Percentiles rank a stretch among this genome's conserved stretches.
phyloP scores from a whole-genome alignment of 2,329 filamentous ascomycete species.

The Apiospora sp. region DNA sequence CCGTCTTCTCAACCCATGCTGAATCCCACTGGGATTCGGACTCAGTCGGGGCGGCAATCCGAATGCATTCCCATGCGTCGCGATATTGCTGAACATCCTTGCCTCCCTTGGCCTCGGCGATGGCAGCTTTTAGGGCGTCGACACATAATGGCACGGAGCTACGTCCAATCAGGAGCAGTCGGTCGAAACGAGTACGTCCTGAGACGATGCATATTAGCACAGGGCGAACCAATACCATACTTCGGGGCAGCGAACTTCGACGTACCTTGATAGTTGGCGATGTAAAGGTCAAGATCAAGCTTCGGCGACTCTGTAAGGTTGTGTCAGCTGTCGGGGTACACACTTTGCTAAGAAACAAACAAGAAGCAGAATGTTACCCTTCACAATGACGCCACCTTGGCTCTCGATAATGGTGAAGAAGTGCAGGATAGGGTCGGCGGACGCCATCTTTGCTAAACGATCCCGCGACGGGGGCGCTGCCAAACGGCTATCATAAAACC shows the following conservation, averaged over 20 bases:
- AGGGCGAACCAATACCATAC: slow-evolving; percentile 3
- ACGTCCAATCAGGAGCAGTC: slow-evolving; percentile 82
- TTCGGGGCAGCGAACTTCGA: background rate
- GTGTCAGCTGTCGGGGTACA: background rate
- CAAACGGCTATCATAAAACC: slow-evolving; percentile 7
- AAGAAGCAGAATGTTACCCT: slow-evolving; percentile 47
- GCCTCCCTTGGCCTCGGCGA: slow-evolving; percentile 78
- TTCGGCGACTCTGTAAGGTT: slow-evolving; percentile 73
- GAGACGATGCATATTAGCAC: slow-evolving; percentile 25
- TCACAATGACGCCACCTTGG: slow-evolving; percentile 56
- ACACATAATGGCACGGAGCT: slow-evolving; percentile 77
- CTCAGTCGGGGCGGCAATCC: slow-evolving; percentile 69
- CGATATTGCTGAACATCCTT: slow-evolving; percentile 77
- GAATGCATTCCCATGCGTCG: slow-evolving; percentile 71
- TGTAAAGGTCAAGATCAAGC: slow-evolving; percentile 90
- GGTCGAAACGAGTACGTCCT: slow-evolving; percentile 84
- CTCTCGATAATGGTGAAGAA: slow-evolving; percentile 58
- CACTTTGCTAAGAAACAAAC: background rate
- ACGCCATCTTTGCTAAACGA: slow-evolving; percentile 17
- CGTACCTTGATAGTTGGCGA: slow-evolving; percentile 85
- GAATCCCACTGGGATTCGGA: slow-evolving; percentile 72
- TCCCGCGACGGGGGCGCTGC: slow-evolving; percentile 2
- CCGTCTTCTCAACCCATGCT: slow-evolving; percentile 76
- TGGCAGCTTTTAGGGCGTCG: slow-evolving; percentile 82
- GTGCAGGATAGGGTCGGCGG: slow-evolving; percentile 15